Evolutionary conservation across 441 rosid species (phyloP).

Genomic region (Populus hybrid): DNA sequence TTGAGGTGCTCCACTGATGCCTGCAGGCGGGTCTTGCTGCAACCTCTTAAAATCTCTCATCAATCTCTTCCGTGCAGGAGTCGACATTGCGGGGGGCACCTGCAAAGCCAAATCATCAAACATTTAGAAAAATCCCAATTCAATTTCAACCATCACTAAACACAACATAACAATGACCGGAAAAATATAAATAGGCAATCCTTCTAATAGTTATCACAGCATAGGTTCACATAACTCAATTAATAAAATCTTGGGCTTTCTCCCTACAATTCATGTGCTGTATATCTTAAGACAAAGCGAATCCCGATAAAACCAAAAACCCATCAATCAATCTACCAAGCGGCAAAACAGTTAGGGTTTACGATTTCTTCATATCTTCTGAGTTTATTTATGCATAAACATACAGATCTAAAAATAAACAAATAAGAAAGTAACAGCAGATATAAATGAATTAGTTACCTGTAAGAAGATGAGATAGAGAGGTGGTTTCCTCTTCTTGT

Average conservation of each 20-base stretch:
- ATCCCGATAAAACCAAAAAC: not conserved
- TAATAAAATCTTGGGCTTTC: not conserved
- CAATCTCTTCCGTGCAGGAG: constrained; percentile 76
- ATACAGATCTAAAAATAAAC: not conserved
- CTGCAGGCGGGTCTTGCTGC: constrained; percentile 82
- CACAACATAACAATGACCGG: not conserved
- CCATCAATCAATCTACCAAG: not conserved
- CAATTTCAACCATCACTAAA: not conserved
- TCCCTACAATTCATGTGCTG: not conserved
- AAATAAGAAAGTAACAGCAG: not conserved
- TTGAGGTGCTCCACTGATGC: constrained; percentile 75
- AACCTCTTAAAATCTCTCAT: constrained; percentile 85
- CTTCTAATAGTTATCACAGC: not conserved
- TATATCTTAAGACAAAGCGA: not conserved
- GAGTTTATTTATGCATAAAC: not conserved
- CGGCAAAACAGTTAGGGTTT: not conserved
- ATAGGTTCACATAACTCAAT: not conserved
- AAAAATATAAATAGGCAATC: not conserved
- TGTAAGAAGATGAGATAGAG: not conserved
- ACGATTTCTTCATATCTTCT: not conserved
- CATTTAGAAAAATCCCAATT: not conserved
- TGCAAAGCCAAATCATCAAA: constrained; percentile 3
- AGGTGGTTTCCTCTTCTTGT: no score
- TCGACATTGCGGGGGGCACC: constrained; percentile 43
- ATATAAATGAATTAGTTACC: not conserved